Conservation (phyloP, 2,329 filamentous ascomycete genomes). For the Scedosporium minutisporum region DNA sequence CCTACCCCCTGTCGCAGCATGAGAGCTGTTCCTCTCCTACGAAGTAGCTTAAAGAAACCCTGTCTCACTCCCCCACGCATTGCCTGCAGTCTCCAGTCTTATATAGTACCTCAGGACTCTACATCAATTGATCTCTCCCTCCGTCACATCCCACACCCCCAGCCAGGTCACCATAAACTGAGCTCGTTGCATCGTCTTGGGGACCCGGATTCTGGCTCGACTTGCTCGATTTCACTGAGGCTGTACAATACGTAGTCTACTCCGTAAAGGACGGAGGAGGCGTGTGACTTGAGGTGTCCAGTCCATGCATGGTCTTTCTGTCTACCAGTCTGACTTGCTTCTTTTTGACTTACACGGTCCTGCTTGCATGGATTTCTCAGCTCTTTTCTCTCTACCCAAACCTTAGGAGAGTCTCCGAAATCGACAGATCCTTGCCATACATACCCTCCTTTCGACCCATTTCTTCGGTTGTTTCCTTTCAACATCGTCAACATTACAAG, state of each 20-base stretch:
- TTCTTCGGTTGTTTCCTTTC: not conserved
- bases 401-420: not conserved
- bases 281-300: not conserved
- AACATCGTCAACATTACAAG: not conserved
- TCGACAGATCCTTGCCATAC: not conserved
- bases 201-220: not conserved
- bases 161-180: not conserved
- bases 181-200: not conserved
- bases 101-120: too few species aligned
- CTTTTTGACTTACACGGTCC: not conserved
- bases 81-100: not conserved
- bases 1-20: not conserved
- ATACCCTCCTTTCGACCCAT: not conserved
- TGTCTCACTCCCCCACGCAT: slow-evolving; percentile 1
- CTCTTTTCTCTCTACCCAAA: not conserved
- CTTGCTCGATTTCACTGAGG: not conserved
- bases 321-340: not conserved
- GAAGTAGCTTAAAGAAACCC: not conserved
- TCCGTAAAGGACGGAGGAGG: not conserved
- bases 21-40: not conserved
- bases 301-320: not conserved
- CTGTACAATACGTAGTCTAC: not conserved
- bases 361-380: not conserved
- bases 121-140: not conserved
- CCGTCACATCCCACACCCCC: not conserved